These are phyloP conservation scores for Fonsecaea pedrosoi DNA, from an alignment of 2,329 filamentous ascomycete genomes.

Conservation along the genomic window DNA sequence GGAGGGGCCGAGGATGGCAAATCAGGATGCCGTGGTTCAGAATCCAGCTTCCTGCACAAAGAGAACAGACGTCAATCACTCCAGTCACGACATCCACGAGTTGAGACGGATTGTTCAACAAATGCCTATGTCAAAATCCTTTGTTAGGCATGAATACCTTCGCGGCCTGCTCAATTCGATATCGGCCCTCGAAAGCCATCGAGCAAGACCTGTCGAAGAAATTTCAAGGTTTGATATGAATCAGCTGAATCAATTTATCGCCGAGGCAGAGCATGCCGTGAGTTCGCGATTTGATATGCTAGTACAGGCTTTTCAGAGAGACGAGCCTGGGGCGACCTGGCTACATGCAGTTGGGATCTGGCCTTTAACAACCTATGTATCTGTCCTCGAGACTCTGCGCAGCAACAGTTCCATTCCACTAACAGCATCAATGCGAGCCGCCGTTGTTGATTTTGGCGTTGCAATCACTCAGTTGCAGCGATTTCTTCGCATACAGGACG, in stretches of 20 bases:
- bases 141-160: slow-evolving; percentile 20
- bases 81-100: slow-evolving; percentile 9
- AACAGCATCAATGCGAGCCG: slow-evolving; percentile 34
- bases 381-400: slow-evolving; percentile 15
- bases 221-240: background rate
- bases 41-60: background rate
- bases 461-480: slow-evolving; percentile 44
- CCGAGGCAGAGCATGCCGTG: slow-evolving; percentile 3
- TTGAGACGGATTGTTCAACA: slow-evolving; percentile 7
- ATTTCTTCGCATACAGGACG: slow-evolving; percentile 40
- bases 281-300: background rate
- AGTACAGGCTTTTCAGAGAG: background rate
- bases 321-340: slow-evolving; percentile 19
- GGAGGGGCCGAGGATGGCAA: background rate
- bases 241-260: slow-evolving; percentile 7
- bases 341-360: slow-evolving; percentile 13
- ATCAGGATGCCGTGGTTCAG: no score
- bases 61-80: background rate
- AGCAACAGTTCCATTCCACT: slow-evolving; percentile 5
- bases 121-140: slow-evolving; percentile 10
- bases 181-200: slow-evolving; percentile 8
- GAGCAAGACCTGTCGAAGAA: background rate
- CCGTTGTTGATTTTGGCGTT: slow-evolving; percentile 40
- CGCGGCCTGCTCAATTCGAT: slow-evolving; percentile 14
- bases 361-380: slow-evolving; percentile 6